Evolutionary conservation across 768 basidiomycete species (phyloP).

Genomic region (Asterophora parasitica): DNA sequence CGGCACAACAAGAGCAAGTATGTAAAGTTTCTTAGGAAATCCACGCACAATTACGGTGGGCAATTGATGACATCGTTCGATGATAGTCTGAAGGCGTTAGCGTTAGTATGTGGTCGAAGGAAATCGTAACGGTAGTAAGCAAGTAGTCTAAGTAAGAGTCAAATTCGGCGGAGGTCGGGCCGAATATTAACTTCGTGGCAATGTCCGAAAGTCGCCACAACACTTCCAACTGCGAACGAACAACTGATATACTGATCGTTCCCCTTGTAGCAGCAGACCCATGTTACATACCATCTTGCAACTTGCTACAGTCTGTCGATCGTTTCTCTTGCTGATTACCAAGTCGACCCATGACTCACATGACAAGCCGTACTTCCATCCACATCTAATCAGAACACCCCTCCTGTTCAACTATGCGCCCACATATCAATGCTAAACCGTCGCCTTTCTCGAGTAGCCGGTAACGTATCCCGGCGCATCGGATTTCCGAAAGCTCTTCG

Average conservation of each 20-base stretch:
- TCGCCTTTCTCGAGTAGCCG: not conserved
- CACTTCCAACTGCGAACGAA: too few relatives aligned
- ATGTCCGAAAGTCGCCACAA: too few relatives aligned
- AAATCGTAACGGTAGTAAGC: too few relatives aligned
- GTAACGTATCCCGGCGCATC: not conserved
- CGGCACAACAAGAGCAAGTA: not conserved
- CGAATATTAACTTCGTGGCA: too few relatives aligned
- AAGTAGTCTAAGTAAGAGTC: too few relatives aligned
- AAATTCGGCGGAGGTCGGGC: too few relatives aligned
- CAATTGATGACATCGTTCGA: not conserved
- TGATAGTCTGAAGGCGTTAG: not conserved
- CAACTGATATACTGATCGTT: constrained; percentile 5
- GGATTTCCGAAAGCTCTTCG: not conserved
- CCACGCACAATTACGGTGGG: not conserved
- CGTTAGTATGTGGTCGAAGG: too few relatives aligned
- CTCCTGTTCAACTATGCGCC: not conserved
- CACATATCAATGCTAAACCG: not conserved
- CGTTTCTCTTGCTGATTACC: constrained; percentile 5
- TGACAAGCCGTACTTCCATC: constrained; percentile 5
- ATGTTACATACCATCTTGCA: too few relatives aligned
- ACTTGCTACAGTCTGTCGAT: not conserved
- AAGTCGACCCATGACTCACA: too few relatives aligned
- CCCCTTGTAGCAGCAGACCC: constrained; percentile 9
- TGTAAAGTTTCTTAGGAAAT: not conserved
- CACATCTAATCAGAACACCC: constrained; percentile 10